Evolutionary conservation across 2,329 filamentous ascomycete genomes (phyloP).

Genomic region (Penicillium psychrosexuale): DNA sequence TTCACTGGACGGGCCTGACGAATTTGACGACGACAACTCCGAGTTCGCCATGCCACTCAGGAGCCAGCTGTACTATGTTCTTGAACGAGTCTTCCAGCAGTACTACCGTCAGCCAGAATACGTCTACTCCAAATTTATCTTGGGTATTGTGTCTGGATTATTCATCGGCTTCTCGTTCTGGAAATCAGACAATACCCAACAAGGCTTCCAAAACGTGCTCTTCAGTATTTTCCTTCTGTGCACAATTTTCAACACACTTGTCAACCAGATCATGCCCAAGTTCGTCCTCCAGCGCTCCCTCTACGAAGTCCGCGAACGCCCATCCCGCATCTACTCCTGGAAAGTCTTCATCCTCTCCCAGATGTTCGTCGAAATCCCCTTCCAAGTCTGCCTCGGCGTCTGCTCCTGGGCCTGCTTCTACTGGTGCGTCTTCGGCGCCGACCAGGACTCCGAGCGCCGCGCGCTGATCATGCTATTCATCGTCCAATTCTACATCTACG

Average conservation of each 20-base stretch:
- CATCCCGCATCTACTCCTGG: conserved; percentile 79
- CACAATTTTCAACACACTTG: conserved; percentile 50
- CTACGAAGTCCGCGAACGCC: conserved; percentile 79
- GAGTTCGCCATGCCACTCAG: conserved; percentile 73
- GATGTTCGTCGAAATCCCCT: conserved; percentile 78
- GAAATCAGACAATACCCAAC: conserved; percentile 64
- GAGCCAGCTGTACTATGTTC: conserved; percentile 63
- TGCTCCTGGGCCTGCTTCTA: conserved; percentile 24
- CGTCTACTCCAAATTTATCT: conserved; percentile 72
- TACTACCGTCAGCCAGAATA: conserved; percentile 84
- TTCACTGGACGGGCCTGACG: not conserved
- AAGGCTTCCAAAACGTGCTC: conserved; percentile 79
- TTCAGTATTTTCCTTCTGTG: conserved; percentile 76
- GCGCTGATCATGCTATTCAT: conserved; percentile 22
- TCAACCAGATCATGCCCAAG: conserved; percentile 65
- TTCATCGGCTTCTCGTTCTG: conserved; percentile 81
- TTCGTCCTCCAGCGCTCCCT: conserved; percentile 76
- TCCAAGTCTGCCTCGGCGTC: conserved; percentile 54
- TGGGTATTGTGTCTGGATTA: conserved; percentile 60
- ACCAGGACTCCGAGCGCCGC: conserved; percentile 10
- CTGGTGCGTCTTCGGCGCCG: conserved; percentile 19
- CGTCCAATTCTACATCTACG: conserved; percentile 22
- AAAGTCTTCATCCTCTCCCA: conserved; percentile 80
- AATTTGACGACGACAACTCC: conserved; percentile 48
- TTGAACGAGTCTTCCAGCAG: conserved; percentile 72